These are phyloP conservation scores for Cokeromyces recurvatus DNA, from an alignment of 371 early-diverging fungal species.

Conservation along the genomic window DNA sequence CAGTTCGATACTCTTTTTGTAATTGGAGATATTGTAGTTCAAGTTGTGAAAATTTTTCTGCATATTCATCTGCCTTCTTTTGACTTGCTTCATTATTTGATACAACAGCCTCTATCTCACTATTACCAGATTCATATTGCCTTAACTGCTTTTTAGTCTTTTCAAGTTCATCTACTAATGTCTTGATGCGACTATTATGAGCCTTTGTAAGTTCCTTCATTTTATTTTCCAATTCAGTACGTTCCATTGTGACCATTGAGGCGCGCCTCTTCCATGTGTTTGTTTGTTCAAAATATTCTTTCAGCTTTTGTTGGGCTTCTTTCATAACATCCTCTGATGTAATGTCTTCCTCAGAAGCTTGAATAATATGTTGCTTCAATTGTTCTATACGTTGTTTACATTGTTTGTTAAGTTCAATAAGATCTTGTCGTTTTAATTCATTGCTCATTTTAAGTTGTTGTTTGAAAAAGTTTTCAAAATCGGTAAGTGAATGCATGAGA, in stretches of 20 bases:
- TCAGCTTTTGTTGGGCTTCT: slow-evolving; percentile 9
- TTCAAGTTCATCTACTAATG: slow-evolving; percentile 10
- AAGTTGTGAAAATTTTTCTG: not conserved
- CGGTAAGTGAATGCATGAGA: too few relatives aligned
- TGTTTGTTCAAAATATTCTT: slow-evolving; percentile 1
- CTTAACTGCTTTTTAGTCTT: not conserved
- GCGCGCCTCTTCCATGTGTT: slow-evolving; percentile 6
- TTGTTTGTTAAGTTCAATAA: not conserved
- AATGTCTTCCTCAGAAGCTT: not conserved
- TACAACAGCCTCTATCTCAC: not conserved
- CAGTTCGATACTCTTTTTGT: not conserved
- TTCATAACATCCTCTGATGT: slow-evolving; percentile 10
- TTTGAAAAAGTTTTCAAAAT: too few relatives aligned
- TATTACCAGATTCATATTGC: not conserved
- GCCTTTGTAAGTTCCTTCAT: slow-evolving; percentile 4
- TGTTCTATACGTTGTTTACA: not conserved
- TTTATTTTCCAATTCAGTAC: slow-evolving; percentile 8
- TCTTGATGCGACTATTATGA: not conserved
- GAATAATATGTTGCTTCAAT: not conserved
- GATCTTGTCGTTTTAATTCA: slow-evolving; percentile 1
- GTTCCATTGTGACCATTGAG: not conserved
- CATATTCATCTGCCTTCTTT: not conserved
- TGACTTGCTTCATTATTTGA: not conserved
- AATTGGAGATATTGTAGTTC: not conserved
- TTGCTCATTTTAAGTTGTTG: not conserved